A percentile compares a stretch with the other conserved stretches of the same genome.
Conservation (phyloP, 129 eudicot species). For the Artemisia tridentata region DNA sequence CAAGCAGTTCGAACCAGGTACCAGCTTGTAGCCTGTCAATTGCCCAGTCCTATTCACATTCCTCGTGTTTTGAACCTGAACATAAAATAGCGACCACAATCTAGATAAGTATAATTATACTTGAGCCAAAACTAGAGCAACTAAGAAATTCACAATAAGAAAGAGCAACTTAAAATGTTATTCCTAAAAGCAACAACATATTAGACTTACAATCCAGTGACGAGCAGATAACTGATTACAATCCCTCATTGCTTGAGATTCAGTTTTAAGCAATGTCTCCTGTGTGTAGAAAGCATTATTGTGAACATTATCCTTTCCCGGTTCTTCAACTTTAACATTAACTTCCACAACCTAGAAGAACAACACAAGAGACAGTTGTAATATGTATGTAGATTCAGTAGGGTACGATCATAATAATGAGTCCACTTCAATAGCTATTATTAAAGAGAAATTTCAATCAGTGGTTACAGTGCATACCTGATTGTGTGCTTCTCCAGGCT, state of each 20-base stretch:
- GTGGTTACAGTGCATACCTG: constrained; percentile 43
- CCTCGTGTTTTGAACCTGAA: constrained; percentile 78
- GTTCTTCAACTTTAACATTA: constrained; percentile 84
- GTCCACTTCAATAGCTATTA: background rate
- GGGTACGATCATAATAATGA: background rate
- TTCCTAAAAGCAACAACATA: constrained; percentile 3
- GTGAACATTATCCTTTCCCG: constrained; percentile 72
- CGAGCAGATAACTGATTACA: constrained; percentile 83
- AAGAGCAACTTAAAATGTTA: background rate
- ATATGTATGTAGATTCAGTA: background rate
- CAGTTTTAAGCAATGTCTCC: constrained; percentile 79
- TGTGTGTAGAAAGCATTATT: constrained; percentile 87
- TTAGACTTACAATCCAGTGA: constrained; percentile 85
- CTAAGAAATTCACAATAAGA: background rate
- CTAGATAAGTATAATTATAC: background rate
- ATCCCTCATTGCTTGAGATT: constrained; percentile 87
- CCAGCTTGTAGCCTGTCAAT: constrained; percentile 86
- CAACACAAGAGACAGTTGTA: constrained; percentile 13
- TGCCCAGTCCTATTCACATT: constrained; percentile 90
- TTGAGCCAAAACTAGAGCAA: background rate
- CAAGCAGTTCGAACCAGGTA: constrained; percentile 90
- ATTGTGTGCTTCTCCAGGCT: constrained; percentile 80
- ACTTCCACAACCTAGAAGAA: constrained; percentile 73
- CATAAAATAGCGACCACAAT: background rate
- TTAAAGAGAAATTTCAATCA: background rate